Base-by-base conservation (phyloP, 2,329 filamentous ascomycete genomes). In the Orbilia quercus region DNA sequence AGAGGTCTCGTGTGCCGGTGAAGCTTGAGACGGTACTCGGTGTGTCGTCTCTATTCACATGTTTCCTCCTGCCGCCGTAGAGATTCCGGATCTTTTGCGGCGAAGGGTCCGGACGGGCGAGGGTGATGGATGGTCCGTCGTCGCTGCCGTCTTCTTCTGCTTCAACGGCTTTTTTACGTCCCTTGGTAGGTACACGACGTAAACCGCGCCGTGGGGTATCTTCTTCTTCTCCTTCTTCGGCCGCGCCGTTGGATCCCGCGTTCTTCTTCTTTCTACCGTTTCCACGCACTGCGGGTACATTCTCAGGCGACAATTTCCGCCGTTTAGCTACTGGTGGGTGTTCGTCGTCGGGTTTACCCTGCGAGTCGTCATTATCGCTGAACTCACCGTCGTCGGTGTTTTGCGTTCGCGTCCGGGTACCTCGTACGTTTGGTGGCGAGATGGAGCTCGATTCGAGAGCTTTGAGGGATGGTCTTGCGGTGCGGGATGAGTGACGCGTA, bases 401-500 rank as follows among this genome's bases (percentile, higher is more conserved):
- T 31, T 31, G 28, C 9, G 28, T 31, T 31, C 23, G 40, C 50
- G 23, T 47, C 22, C 48, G 48, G 31, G 59, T 50, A 31, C 28
- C 25, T 22, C 50, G 40, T 44, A 11, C 31, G 28, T 55, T 71
- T 40, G 50, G 58, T 11, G 59, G 59, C 18, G 59, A 60, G 25
- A 45, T 28, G 48, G 59, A 65, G 28, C 58, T 64, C 18, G 67
- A 72, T 38, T 72, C 59, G 45, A 65, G 42, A 40, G 59, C 59
- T 58, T 65, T 72, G 54, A 42, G 36, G 18, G 51, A 45, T 0
- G 66, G 51, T 22, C 34, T 57, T n/a, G 67, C n/a, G 14, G 51
- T 20, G 23, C 67, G 59, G 16, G 51, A 44, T 25, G 67, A 72
- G 47, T 72, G 67, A 59, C 67, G 67, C 67, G 67, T 72, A 45